Percentiles rank a stretch among this genome's conserved stretches.
phyloP scores from a whole-genome alignment of 75 land plant genomes.

The Pinus tabuliformis region DNA sequence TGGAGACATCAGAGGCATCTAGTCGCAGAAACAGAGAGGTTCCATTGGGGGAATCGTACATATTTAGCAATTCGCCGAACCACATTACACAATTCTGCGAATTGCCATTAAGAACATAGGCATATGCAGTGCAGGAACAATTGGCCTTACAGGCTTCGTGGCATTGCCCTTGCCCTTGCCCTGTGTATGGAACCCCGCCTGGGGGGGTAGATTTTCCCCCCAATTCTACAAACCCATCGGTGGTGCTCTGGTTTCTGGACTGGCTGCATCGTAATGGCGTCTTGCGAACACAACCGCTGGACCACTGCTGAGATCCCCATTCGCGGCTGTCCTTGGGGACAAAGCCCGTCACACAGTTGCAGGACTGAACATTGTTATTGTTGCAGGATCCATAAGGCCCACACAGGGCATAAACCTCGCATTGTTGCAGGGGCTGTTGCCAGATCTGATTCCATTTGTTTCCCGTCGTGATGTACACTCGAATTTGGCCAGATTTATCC shows the following conservation, averaged over 20 bases:
- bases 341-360: slow-evolving; percentile 35
- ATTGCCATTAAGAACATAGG: slow-evolving; percentile 9
- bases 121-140: slow-evolving; percentile 58
- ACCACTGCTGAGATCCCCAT: slow-evolving; percentile 32
- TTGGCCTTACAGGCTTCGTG: slow-evolving; percentile 27
- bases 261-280: slow-evolving; percentile 26
- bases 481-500: slow-evolving; percentile 2
- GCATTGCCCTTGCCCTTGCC: slow-evolving; percentile 15
- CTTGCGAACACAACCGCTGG: slow-evolving; percentile 37
- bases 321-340: not conserved
- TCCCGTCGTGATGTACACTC: not conserved
- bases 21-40: slow-evolving; percentile 9
- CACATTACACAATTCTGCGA: slow-evolving; percentile 30
- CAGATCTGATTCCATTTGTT: slow-evolving; percentile 14
- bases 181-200: not conserved
- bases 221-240: slow-evolving; percentile 23
- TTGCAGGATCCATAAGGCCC: slow-evolving; percentile 20
- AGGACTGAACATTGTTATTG: not conserved
- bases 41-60: not conserved
- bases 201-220: not conserved
- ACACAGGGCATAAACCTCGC: slow-evolving; percentile 24
- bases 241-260: not conserved
- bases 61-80: slow-evolving; percentile 33
- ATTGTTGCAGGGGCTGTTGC: slow-evolving; percentile 16
- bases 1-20: not conserved